Evolutionary conservation across 2,329 filamentous ascomycete species (phyloP), one percentile per base, ranked within the genome.

Genomic region (Metarhizium humberi): DNA sequence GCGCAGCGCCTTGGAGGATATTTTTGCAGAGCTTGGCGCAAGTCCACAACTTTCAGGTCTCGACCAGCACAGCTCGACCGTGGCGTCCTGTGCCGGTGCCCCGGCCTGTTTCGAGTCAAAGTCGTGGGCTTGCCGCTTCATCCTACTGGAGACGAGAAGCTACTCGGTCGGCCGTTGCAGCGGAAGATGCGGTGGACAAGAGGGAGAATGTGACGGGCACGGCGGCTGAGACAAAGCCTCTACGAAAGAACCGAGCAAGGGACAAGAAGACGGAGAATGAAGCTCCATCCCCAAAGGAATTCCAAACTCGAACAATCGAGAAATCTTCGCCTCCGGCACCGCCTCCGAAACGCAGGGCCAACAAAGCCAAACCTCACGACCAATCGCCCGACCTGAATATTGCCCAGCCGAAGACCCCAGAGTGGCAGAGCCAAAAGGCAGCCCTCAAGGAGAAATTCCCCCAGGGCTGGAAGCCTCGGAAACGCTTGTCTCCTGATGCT

Each of bases 401-500:
- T 32, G 16, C 29, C n/a, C 6, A 36, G n/a, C 8, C 32, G 16
- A 42, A 25, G n/a, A 36, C 18, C 7, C 14, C 52, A 25, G 10
- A 30, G 16, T 97, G 94, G 94, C 78, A 82, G 67, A 69, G 81
- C 14, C 87, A 96, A 61, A 96, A 96, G 68, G 74, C 74, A 2
- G 87, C 84, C 0, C 71, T 95, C 40, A 81, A 85, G 63, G 71
- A 81, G 58, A 99, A 97, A 66, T 94, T 96, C 60, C 83, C 83
- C 2, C 81, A 86, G 7, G 84, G 86, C 10, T 99, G 92, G 92
- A 78, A 79, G 32, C 92, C 94, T 34, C 80, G 81, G 51, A 96
- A 95, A 71, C 86, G 86, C 56, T 79, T 99, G 10, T 97, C 94
- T 0, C 94, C 94, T 0, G 92, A 97, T 69, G 90, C 92, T 1